Evolutionary conservation across 1,284 basidiomycete genomes (phyloP).

Genomic region (Lignosus rhinocerotis): DNA sequence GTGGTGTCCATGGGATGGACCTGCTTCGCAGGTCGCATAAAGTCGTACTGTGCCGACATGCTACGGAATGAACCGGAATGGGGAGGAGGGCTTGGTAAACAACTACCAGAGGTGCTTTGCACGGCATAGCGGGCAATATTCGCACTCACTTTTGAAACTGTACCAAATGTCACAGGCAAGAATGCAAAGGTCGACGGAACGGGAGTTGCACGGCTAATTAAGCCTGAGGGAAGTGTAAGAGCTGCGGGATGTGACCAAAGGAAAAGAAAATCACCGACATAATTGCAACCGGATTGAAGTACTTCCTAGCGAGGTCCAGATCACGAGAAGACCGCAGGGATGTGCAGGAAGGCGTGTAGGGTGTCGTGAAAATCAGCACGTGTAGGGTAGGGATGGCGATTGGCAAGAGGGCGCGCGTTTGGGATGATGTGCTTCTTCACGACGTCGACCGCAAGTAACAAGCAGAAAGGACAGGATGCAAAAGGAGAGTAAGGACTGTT

Average conservation of each 20-base stretch:
- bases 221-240: conserved; percentile 17
- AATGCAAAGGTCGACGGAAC: conserved; percentile 17
- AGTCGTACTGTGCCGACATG: conserved; percentile 22
- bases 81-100: background rate
- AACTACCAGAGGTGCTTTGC: background rate
- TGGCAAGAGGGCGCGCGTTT: conserved; percentile 5
- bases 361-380: conserved; percentile 29
- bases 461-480: background rate
- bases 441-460: conserved; percentile 1
- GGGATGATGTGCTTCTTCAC: conserved; percentile 6
- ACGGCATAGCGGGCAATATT: background rate
- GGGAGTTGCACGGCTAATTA: conserved; percentile 16
- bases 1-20: conserved; percentile 14
- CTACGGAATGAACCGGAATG: conserved; percentile 2
- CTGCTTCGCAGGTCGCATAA: conserved; percentile 17
- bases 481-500: conserved; percentile 13
- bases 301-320: conserved; percentile 15
- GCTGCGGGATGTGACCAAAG: conserved; percentile 3
- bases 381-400: conserved; percentile 28
- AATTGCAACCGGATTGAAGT: conserved; percentile 18
- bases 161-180: conserved; percentile 13
- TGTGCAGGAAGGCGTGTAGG: conserved; percentile 13
- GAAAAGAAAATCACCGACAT: conserved; percentile 15
- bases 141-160: conserved; percentile 12
- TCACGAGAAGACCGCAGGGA: conserved; percentile 1